A percentile compares a stretch with the other conserved stretches of the same genome.
These are phyloP conservation scores for Cystobasidium sp. DNA, from an alignment of 1,284 basidiomycete genomes.

Conservation along the genomic window DNA sequence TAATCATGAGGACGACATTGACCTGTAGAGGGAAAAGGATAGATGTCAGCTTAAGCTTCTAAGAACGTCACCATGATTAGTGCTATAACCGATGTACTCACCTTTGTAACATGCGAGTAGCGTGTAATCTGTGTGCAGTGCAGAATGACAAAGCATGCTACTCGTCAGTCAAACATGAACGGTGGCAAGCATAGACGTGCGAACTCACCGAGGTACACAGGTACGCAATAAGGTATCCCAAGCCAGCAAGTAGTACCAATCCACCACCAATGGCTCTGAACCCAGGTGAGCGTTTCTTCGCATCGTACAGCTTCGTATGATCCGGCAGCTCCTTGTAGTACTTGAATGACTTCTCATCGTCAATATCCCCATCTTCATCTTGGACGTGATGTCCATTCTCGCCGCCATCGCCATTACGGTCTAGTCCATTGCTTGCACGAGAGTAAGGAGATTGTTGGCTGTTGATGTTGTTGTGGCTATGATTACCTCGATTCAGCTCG, in stretches of 20 bases:
- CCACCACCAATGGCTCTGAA: slow-evolving; percentile 14
- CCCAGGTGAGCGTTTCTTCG: slow-evolving; percentile 19
- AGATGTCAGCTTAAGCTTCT: background rate
- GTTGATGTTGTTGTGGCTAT: too few relatives aligned
- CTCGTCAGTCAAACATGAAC: background rate
- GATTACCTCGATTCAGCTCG: slow-evolving; percentile 1
- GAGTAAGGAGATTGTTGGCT: too few relatives aligned
- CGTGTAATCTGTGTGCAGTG: too few relatives aligned
- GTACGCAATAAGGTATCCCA: slow-evolving; percentile 39
- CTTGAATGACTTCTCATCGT: slow-evolving; percentile 31
- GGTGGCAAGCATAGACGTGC: background rate
- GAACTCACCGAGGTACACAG: slow-evolving; percentile 16
- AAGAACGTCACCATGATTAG: background rate
- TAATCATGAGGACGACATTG: slow-evolving; percentile 58
- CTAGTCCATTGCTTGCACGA: background rate
- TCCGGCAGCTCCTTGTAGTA: slow-evolving; percentile 34
- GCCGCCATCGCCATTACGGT: background rate
- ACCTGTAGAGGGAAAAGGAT: slow-evolving; percentile 43
- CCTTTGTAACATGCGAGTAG: slow-evolving; percentile 34
- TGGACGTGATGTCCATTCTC: slow-evolving; percentile 1
- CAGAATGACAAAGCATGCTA: too few relatives aligned
- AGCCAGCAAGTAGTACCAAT: slow-evolving; percentile 11
- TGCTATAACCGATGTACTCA: background rate
- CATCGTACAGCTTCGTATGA: slow-evolving; percentile 10
- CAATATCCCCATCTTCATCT: background rate